Percentiles rank a stretch among this genome's conserved stretches.
These are phyloP conservation scores for Crithidia fasciculata DNA, from an alignment of 208 protist species.

Conservation along the genomic window DNA sequence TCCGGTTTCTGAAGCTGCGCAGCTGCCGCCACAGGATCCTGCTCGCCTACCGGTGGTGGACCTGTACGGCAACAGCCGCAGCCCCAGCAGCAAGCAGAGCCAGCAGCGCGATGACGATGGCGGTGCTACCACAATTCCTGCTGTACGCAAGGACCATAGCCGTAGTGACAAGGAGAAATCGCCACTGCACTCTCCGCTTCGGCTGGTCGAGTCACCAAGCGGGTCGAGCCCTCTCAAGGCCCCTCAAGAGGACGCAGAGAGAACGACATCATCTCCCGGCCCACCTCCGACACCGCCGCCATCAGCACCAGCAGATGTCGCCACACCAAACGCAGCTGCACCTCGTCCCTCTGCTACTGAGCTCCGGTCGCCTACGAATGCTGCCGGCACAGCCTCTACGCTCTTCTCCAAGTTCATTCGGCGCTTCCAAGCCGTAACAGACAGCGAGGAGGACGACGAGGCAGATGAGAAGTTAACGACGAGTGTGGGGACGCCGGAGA, in stretches of 20 bases:
- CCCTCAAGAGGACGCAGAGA: neutral
- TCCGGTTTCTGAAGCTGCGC: neutral
- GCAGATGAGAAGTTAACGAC: slow-evolving; percentile 1
- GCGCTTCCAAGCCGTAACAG: neutral
- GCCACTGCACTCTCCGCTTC: neutral
- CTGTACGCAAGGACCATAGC: too few species aligned
- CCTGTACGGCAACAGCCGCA: neutral
- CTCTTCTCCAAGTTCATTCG: slow-evolving; percentile 5
- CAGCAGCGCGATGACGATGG: neutral
- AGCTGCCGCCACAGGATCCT: neutral
- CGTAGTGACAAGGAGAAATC: neutral
- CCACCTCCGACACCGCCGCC: too few species aligned
- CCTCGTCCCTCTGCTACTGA: neutral
- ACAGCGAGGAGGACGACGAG: slow-evolving; percentile 10
- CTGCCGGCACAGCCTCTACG: neutral
- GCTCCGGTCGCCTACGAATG: neutral
- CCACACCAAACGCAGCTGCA: neutral
- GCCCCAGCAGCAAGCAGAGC: neutral
- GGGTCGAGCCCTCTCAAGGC: neutral
- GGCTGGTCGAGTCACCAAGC: too few species aligned
- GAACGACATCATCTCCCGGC: too few species aligned
- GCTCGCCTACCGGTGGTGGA: neutral
- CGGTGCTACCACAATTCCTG: neutral
- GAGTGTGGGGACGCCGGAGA: slow-evolving; percentile 28
- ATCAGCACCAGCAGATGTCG: too few species aligned